Percentiles rank a stretch among this genome's conserved stretches.
Evolutionary conservation across 2,329 filamentous ascomycete genomes (phyloP).

Genomic region (Leptographium radiaticola): DNA sequence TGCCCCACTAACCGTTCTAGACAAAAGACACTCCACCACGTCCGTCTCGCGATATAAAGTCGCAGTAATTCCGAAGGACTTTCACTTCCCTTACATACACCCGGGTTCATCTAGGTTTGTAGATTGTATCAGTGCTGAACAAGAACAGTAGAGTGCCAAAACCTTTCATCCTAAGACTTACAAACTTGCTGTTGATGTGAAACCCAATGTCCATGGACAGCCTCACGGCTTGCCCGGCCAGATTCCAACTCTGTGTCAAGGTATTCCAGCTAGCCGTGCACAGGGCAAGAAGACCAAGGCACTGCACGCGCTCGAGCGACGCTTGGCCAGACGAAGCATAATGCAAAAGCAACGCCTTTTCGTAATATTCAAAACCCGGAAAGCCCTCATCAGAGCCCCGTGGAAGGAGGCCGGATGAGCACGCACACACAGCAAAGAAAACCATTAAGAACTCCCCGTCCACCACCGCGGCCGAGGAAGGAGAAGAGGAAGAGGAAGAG

Average conservation of each 20-base stretch:
- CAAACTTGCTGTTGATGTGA: slow-evolving; percentile 13
- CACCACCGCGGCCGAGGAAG: too few species aligned
- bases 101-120: too few species aligned
- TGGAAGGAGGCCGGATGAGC: slow-evolving; percentile 15
- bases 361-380: slow-evolving; percentile 14
- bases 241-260: slow-evolving; percentile 16
- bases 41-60: slow-evolving; percentile 14
- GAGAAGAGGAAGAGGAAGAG: too few species aligned
- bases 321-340: slow-evolving; percentile 16
- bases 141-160: background rate
- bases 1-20: slow-evolving; percentile 17
- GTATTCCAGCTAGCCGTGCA: slow-evolving; percentile 19
- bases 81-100: too few species aligned
- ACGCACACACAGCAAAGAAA: slow-evolving; percentile 19
- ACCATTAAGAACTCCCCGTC: slow-evolving; percentile 16
- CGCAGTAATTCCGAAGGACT: too few species aligned
- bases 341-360: slow-evolving; percentile 14
- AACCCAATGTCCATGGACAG: slow-evolving; percentile 17
- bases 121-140: too few species aligned
- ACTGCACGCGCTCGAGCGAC: slow-evolving; percentile 17
- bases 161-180: background rate
- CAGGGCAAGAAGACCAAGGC: slow-evolving; percentile 17
- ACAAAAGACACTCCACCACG: slow-evolving; percentile 19
- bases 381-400: slow-evolving; percentile 6
- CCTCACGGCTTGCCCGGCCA: slow-evolving; percentile 17